Evolutionary conservation across 1,284 basidiomycete genomes (phyloP), one percentile per base, ranked within the genome.

Genomic region (Gymnopus androsaceus): DNA sequence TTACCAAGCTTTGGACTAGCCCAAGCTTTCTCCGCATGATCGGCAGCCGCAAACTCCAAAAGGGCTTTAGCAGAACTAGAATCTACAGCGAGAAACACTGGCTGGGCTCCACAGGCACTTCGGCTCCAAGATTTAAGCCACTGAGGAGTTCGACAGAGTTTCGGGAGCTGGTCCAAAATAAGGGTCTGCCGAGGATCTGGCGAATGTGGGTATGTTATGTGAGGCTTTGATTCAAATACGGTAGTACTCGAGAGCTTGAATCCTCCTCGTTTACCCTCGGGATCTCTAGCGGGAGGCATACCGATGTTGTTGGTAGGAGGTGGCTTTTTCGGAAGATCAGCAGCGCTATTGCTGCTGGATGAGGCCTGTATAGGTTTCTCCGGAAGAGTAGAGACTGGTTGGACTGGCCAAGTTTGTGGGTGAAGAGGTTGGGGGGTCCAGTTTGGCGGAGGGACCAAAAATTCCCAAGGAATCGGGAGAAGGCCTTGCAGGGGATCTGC

Each of bases 121-220:
- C 72, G 69, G 28, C 75, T 71, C 85, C 84, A 87, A 0, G 61
- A 61, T 23, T 69, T 68, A 21, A 81, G 64, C 59, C 72, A 80
- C 5, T 73, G 68, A 0, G 63, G 61, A 14, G 66, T 75, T 37
- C 83, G 80, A 62, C 76, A 75, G 12, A 73, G 69, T 63, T 81
- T 83, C 1, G 84, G 84, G 1, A 86, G 65, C 44, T 79, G 75
- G 56, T 84, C 83, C 69, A 87, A 76, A 27, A 87, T 78, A 27
- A 87, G 68, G 0, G 83, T 81, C n/a, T 79, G 72, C 1, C 74
- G 66, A 5, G 77, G 75, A 54, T 77, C 75, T 23, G 81, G 80
- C 9, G 65, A 60, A 51, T 76, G 73, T 6, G 62, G 53, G 37
- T 41, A 46, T 34, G 54, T 56, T 25, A 60, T 51, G 15, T 56